Evolutionary conservation across 768 basidiomycete genomes (phyloP), one percentile per base, ranked within the genome.

Genomic region (Asterophora parasitica): DNA sequence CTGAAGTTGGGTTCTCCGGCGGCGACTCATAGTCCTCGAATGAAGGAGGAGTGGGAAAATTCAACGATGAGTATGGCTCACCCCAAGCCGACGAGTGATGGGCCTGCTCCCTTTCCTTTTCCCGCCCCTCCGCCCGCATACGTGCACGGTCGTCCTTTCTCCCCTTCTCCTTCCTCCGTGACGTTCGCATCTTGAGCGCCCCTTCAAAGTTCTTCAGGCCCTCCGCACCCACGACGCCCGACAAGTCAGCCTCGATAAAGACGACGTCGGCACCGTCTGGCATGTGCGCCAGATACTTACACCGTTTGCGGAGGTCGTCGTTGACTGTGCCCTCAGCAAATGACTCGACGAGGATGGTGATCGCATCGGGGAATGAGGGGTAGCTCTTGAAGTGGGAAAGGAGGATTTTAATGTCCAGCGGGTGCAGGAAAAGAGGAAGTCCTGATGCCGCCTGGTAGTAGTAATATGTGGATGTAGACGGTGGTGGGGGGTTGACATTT

Each of bases 391-490:
- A 97, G 62, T 94, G 86, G 10, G 90, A 78, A 35, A 93, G 73
- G 19, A 99, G 75, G 51, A 96, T 92, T 67, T 84, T 87, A 67
- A 96, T 97, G 63, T 99, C 95, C 26, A 99, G 77, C 2, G 95
- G 95, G 59, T 96, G 92, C 9, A 99, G 80, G 73, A 89, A 99
- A 56, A 96, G 76, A 8, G 92, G 88, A 48, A 88, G 74, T 10
- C 96, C 96, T 1, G 90, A 88, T 0, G 91, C 82, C 13, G 92
- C 88, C 64, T 98, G 96, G 64, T 98, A 99, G 67, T 88, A 99
- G 62, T 88, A 93, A 68, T 95, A 99, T 7, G 91, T 86, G 8
- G 90, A 86, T 12, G 88, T 87, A 13, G 88, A 88, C 13, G 86
- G 88, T 2, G 90, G 88, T 2, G 88, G 88, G 1, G 89, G 88